Evolutionary conservation across 2,329 filamentous ascomycete genomes (phyloP).

Genomic region (Botryosphaeria dothidea): DNA sequence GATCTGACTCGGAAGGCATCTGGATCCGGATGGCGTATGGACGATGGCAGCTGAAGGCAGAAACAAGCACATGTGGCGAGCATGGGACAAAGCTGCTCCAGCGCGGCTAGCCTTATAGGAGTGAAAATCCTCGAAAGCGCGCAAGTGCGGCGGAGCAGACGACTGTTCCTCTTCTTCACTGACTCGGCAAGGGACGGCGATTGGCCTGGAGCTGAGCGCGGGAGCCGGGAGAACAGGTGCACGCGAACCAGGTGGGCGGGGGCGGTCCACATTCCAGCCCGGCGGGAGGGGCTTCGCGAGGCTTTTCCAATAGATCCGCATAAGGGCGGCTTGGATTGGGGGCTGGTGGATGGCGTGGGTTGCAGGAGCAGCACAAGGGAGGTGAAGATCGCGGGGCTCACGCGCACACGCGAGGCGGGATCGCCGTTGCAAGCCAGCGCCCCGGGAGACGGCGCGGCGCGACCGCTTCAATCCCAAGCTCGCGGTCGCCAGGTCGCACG

Average conservation of each 20-base stretch:
- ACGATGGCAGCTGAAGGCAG: neutral
- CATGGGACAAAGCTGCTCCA: neutral
- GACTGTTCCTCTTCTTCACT: conserved; percentile 2
- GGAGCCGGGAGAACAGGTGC: neutral
- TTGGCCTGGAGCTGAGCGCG: neutral
- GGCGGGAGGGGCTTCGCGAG: neutral
- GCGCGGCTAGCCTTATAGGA: neutral
- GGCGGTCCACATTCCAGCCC: conserved; percentile 1
- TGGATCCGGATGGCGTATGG: neutral
- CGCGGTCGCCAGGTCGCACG: neutral
- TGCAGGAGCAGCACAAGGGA: conserved; percentile 1
- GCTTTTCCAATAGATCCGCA: conserved; percentile 11
- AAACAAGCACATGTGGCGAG: neutral
- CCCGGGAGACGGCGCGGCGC: conserved; percentile 1
- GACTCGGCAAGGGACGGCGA: neutral
- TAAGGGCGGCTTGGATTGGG: neutral
- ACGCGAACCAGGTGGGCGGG: neutral
- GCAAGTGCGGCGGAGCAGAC: neutral
- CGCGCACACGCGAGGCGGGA: conserved; percentile 11
- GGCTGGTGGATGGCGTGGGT: neutral
- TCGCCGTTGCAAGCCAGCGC: conserved; percentile 7
- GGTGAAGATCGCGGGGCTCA: conserved; percentile 5
- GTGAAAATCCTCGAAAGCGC: neutral
- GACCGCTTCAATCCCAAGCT: neutral
- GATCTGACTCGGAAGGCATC: neutral